Percentiles rank a stretch among this genome's conserved stretches.
These are phyloP conservation scores for Beauveria sp. DNA, from an alignment of 2,329 filamentous ascomycete species.

Conservation along the genomic window DNA sequence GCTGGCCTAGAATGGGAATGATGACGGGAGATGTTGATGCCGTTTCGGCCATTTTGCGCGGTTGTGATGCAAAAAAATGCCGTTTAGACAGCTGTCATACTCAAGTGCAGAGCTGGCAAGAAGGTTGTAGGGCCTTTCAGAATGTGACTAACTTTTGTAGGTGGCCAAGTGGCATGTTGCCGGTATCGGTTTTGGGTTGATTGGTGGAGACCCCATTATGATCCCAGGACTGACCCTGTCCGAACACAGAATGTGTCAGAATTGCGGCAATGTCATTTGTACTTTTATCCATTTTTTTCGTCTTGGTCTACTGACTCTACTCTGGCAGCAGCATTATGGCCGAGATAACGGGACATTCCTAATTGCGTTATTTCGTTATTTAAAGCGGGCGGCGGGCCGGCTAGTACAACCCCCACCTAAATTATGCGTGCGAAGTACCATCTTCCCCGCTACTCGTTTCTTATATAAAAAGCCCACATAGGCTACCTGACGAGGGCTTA, in stretches of 20 bases:
- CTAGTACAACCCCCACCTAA: no score
- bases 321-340: no score
- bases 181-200: slow-evolving; percentile 6
- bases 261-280: no score
- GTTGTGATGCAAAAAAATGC: not conserved
- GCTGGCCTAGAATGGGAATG: slow-evolving; percentile 79
- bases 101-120: not conserved
- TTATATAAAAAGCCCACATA: no score
- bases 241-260: not conserved
- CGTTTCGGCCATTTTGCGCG: slow-evolving; percentile 13
- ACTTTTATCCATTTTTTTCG: not conserved
- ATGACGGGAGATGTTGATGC: slow-evolving; percentile 36
- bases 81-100: slow-evolving; percentile 5
- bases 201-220: not conserved
- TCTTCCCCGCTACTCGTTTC: no score
- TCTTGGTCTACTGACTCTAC: not conserved
- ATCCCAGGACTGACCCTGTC: not conserved
- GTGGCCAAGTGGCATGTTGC: not conserved
- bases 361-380: no score
- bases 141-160: slow-evolving; percentile 6
- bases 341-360: no score
- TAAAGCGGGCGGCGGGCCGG: no score
- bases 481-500: no score
- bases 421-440: no score
- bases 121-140: not conserved